Percentiles rank a stretch among this genome's conserved stretches.
These are phyloP conservation scores for Verticillium albo-atrum DNA, from an alignment of 2,329 filamentous ascomycete genomes.

Conservation along the genomic window DNA sequence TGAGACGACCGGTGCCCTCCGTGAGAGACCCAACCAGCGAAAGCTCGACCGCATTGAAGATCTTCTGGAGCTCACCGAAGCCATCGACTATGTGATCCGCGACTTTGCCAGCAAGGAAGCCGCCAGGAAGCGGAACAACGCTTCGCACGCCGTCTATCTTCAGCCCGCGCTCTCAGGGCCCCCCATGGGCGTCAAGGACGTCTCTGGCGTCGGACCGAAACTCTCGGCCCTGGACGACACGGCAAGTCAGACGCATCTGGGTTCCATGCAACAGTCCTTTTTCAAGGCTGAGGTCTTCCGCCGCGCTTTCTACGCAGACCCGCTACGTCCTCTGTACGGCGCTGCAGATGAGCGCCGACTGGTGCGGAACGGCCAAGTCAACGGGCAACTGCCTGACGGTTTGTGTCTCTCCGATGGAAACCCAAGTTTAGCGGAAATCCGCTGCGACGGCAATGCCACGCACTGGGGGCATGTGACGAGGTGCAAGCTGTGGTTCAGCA, in stretches of 20 bases:
- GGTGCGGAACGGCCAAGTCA: neutral
- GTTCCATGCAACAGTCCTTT: neutral
- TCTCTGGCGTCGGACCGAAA: neutral
- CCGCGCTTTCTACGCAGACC: neutral
- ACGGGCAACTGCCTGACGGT: no score
- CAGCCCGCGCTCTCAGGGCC: no score
- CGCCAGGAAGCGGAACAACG: no score
- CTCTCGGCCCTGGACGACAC: neutral
- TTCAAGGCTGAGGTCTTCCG: conserved; percentile 1
- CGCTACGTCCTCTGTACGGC: neutral
- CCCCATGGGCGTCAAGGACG: no score
- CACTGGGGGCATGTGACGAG: no score
- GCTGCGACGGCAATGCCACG: no score
- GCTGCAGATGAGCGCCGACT: neutral
- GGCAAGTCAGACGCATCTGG: neutral
- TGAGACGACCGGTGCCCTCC: neutral
- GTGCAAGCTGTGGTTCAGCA: no score
- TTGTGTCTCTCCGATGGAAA: no score
- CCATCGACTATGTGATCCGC: neutral
- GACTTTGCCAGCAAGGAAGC: neutral
- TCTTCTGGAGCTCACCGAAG: neutral
- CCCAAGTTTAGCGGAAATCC: no score
- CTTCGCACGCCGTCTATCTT: no score
- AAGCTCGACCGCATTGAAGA: neutral
- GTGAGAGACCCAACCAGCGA: neutral